A percentile compares a stretch with the other conserved stretches of the same genome.
phyloP scores from a whole-genome alignment of 2,329 filamentous ascomycete species.

The Beauveria brongniartii region DNA sequence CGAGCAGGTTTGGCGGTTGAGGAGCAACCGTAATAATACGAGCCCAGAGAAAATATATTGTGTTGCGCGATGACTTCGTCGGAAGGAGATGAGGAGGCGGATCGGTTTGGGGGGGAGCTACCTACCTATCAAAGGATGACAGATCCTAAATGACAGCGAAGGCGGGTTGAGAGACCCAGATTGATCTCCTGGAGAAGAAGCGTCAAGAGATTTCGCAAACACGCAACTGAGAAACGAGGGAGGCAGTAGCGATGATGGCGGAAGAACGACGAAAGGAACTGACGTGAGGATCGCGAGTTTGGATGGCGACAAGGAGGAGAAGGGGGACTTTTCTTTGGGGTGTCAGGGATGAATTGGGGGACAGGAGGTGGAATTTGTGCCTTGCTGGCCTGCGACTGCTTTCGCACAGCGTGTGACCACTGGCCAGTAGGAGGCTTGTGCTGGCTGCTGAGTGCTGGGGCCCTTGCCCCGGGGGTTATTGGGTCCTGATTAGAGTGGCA shows the following conservation, averaged over 20 bases:
- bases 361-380: constrained; percentile 24
- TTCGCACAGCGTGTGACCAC: neutral
- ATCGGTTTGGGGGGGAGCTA: neutral
- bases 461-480: constrained; percentile 17
- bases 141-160: constrained; percentile 7
- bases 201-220: constrained; percentile 8
- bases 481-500: constrained; percentile 4
- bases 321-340: constrained; percentile 21
- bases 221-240: constrained; percentile 17
- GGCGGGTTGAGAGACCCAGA: neutral
- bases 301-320: constrained; percentile 14
- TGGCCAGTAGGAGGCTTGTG: constrained; percentile 6
- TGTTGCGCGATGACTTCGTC: constrained; percentile 1
- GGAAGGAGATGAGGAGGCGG: neutral
- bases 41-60: neutral
- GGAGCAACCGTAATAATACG: neutral
- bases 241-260: constrained; percentile 32
- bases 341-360: constrained; percentile 13
- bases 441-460: constrained; percentile 14
- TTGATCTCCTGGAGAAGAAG: neutral
- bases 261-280: constrained; percentile 16
- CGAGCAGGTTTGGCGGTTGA: neutral
- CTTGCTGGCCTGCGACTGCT: constrained; percentile 19
- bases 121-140: constrained; percentile 10
- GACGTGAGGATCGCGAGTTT: constrained; percentile 15